Conservation (phyloP, 495 filamentous ascomycete genomes). For the Lepidopterella palustris region DNA sequence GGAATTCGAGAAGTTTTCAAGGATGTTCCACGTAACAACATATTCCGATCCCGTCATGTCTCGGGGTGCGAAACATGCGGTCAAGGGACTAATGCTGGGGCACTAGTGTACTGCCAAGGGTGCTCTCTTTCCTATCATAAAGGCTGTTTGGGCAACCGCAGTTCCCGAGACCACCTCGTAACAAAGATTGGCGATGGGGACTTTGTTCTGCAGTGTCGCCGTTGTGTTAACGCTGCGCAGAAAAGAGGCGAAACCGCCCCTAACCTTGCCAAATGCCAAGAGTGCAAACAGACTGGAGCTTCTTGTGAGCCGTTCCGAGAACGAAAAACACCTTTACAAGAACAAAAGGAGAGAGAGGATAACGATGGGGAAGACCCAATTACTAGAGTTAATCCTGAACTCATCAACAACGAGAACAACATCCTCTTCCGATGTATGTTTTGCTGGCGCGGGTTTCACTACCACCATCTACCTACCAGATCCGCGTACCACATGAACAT, state of each 20-base stretch:
- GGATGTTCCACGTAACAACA: conserved; percentile 45
- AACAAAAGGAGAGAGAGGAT: conserved; percentile 70
- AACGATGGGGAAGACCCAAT: conserved; percentile 75
- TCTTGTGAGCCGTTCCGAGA: conserved; percentile 64
- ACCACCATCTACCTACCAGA: conserved; percentile 63
- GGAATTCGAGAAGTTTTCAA: conserved; percentile 66
- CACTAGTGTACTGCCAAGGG: conserved; percentile 81
- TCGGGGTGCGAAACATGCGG: conserved; percentile 67
- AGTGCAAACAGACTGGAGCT: conserved; percentile 53
- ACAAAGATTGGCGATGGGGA: conserved; percentile 75
- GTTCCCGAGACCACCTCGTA: conserved; percentile 73
- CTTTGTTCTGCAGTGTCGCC: conserved; percentile 85
- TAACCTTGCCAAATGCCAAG: conserved; percentile 60
- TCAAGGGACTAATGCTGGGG: conserved; percentile 44
- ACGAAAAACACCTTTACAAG: conserved; percentile 65
- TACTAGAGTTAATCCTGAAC: conserved; percentile 49
- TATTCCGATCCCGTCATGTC: conserved; percentile 63
- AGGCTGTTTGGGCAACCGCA: conserved; percentile 68
- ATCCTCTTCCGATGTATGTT: conserved; percentile 70
- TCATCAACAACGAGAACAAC: conserved; percentile 68
- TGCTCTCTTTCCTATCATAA: conserved; percentile 80
- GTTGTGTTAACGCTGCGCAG: conserved; percentile 61
- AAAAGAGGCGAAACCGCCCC: conserved; percentile 65
- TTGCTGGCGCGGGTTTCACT: conserved; percentile 78
- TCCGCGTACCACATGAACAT: conserved; percentile 34